A percentile compares a stretch with the other conserved stretches of the same genome.
These are phyloP conservation scores for Plasmodium relictum DNA, from an alignment of 169 alveolate genomes.

Conservation along the genomic window DNA sequence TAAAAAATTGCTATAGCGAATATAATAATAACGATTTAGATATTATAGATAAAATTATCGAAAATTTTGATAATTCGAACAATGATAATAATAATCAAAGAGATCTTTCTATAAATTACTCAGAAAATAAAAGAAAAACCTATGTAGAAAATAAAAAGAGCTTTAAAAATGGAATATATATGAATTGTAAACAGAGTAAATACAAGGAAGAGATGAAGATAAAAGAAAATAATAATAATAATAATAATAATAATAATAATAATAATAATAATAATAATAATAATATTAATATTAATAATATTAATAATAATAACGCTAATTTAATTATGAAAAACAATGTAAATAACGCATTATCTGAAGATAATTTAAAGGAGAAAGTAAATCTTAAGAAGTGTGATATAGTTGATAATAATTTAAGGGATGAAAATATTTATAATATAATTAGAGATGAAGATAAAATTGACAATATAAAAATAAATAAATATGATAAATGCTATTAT, in stretches of 20 bases:
- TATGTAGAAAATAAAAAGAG: neutral
- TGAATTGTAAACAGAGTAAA: constrained; percentile 32
- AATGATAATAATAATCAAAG: neutral
- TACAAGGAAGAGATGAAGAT: neutral
- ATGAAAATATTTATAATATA: neutral
- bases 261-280: neutral
- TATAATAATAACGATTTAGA: constrained; percentile 36
- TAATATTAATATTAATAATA: neutral
- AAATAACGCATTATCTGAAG: neutral
- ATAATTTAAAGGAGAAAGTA: neutral
- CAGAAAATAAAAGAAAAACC: neutral
- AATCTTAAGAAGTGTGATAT: too few relatives aligned
- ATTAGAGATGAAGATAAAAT: neutral
- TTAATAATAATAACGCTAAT: neutral
- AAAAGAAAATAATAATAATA: neutral
- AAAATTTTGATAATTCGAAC: neutral
- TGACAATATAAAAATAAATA: neutral
- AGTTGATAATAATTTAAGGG: too few relatives aligned
- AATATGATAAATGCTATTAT: neutral
- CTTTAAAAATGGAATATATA: constrained; percentile 10
- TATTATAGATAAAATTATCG: constrained; percentile 61
- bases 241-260: neutral
- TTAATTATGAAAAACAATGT: neutral
- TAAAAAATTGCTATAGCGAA: constrained; percentile 23
- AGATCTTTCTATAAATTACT: neutral